Conservation (phyloP, 345 rosid genomes). For the Dovyalis caffra region DNA sequence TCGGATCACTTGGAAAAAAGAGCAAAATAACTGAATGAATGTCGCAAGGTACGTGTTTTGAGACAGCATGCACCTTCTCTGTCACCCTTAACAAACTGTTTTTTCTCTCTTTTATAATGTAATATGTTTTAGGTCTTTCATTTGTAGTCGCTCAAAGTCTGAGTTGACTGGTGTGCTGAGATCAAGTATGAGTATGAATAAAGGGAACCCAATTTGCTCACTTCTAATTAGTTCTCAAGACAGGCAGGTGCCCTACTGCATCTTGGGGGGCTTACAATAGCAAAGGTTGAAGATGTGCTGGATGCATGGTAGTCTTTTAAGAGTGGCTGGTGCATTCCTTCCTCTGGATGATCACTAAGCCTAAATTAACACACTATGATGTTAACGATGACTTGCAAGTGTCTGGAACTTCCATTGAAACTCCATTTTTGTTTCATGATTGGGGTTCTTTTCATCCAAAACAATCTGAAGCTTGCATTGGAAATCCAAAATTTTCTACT, state of each 20-base stretch:
- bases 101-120: not conserved
- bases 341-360: too few species aligned
- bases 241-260: not conserved
- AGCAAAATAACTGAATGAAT: not conserved
- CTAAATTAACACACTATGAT: not conserved
- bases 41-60: not conserved
- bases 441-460: not conserved
- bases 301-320: too few species aligned
- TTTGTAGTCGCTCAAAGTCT: not conserved
- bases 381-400: not conserved
- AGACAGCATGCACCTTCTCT: not conserved
- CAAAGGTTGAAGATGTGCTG: too few species aligned
- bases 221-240: not conserved
- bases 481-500: too few species aligned
- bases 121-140: not conserved
- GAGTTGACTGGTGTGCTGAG: not conserved
- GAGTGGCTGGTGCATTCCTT: too few species aligned
- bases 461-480: not conserved
- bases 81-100: not conserved
- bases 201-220: not conserved
- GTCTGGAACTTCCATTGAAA: not conserved
- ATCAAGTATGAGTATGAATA: not conserved
- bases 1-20: slow-evolving; percentile 33
- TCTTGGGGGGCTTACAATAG: not conserved
- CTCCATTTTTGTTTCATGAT: not conserved